Evolutionary conservation across 306 rosid species (phyloP), one percentile per base, ranked within the genome.

Genomic region (Ormosia semicastrata): DNA sequence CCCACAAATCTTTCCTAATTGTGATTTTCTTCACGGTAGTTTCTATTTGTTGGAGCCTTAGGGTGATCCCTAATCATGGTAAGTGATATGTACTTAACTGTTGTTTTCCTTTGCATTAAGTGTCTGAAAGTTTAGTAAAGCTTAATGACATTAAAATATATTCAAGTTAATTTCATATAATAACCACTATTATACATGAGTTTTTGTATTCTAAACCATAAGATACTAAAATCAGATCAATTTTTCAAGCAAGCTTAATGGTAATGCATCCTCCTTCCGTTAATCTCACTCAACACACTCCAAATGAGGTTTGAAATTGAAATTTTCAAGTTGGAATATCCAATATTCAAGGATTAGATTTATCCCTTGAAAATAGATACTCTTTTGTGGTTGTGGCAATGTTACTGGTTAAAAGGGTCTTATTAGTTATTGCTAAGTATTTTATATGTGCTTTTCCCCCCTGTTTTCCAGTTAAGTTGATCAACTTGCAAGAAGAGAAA

Each of bases 21-120:
- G 24, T 84, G 17, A 43, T 86, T 81, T 85, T 92, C 81, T 90
- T 87, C 83, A 58, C 80, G 84, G 29, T 81, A 9, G 73, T 89
- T 43, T 77, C 80, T 14, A 47, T 82, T 41, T 81, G 82, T 75
- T 77, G 87, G 86, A 75, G 85, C 85, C 85, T 87, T 39, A 76
- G 84, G 64, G 86, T 82, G 71, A 83, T 43, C 71, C 89, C 86
- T 33, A 81, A 72, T 70, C 86, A 71, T 46, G 71, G 88, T 85
- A 80, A 83, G 88, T 68, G 2, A 59, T n/a, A 66, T 41, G 18
- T 7, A 2, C 29, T 44, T 66, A 47, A 33, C 6, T 60, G 17
- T 76, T 29, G 6, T 47, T 72, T 47, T 32, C 2, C n/a, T 33
- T 53, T 53, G 2, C 49, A 3, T 46, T 62, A 37, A 15, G 17